These are phyloP conservation scores for Amanita rubescens DNA, from an alignment of 768 basidiomycete species.

Conservation along the genomic window DNA sequence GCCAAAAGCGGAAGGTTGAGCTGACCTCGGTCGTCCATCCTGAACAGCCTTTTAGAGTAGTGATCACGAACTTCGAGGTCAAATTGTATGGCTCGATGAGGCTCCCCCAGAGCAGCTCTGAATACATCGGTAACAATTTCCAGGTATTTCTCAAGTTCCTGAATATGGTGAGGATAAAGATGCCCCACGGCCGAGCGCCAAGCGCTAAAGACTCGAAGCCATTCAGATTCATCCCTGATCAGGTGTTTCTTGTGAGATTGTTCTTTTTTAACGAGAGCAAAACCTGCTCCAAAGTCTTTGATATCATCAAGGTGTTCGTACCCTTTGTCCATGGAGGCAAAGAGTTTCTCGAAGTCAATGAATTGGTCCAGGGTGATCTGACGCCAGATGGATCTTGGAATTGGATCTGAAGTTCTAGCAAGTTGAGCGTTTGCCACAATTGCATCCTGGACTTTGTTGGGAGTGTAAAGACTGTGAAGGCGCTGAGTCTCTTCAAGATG, in stretches of 20 bases:
- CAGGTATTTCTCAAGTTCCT: constrained; percentile 6
- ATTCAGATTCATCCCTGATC: constrained; percentile 10
- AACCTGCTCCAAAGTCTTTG: constrained; percentile 12
- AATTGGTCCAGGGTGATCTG: no score
- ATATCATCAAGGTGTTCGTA: constrained; percentile 15
- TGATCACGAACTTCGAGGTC: constrained; percentile 7
- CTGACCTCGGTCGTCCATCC: constrained; percentile 6
- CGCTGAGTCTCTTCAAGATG: constrained; percentile 11
- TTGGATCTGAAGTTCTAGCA: constrained; percentile 3
- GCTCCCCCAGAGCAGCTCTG: constrained; percentile 3
- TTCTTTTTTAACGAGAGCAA: constrained; percentile 11
- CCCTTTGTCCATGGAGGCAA: constrained; percentile 8
- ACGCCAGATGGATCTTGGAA: constrained; percentile 10
- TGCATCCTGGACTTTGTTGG: constrained; percentile 8
- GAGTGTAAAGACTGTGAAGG: neutral
- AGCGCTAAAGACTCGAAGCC: constrained; percentile 11
- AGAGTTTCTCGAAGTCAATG: constrained; percentile 16
- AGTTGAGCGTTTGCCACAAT: constrained; percentile 7
- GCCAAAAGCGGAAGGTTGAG: neutral
- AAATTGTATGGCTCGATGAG: constrained; percentile 6
- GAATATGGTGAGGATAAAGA: constrained; percentile 10
- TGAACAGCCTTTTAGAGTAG: constrained; percentile 9
- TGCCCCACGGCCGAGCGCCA: constrained; percentile 7
- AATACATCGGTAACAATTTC: constrained; percentile 9
- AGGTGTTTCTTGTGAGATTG: neutral